Evolutionary conservation across 2,329 filamentous ascomycete genomes (phyloP).

Genomic region (Fusarium napiforme): DNA sequence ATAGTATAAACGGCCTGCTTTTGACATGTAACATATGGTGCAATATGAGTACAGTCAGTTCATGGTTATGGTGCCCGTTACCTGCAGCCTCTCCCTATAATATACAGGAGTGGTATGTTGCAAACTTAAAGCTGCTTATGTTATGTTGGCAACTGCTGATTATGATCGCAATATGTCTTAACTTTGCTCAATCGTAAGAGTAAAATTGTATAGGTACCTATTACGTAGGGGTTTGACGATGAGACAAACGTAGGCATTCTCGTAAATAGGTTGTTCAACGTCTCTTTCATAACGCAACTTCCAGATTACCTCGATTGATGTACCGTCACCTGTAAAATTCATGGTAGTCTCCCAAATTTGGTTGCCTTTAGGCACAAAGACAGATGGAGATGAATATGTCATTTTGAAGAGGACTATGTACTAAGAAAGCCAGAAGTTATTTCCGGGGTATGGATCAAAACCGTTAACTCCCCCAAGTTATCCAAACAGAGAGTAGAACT

Average conservation of each 20-base stretch:
- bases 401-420: conserved; percentile 40
- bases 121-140: neutral
- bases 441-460: conserved; percentile 16
- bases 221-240: neutral
- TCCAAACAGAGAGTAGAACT: neutral
- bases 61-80: neutral
- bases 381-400: conserved; percentile 18
- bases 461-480: conserved; percentile 14
- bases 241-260: neutral
- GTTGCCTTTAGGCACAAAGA: neutral
- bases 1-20: neutral
- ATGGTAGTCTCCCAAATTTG: too few relatives aligned
- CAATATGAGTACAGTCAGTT: neutral
- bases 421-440: conserved; percentile 19
- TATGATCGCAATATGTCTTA: neutral
- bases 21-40: neutral
- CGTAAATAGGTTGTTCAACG: neutral
- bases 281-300: neutral
- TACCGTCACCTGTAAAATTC: neutral
- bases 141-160: neutral
- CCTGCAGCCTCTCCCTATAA: neutral
- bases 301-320: neutral
- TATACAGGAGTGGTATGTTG: neutral
- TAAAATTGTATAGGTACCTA: neutral
- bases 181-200: neutral